Conservation (phyloP, 148 eudicot species). For the Chenopodium quinoa region DNA sequence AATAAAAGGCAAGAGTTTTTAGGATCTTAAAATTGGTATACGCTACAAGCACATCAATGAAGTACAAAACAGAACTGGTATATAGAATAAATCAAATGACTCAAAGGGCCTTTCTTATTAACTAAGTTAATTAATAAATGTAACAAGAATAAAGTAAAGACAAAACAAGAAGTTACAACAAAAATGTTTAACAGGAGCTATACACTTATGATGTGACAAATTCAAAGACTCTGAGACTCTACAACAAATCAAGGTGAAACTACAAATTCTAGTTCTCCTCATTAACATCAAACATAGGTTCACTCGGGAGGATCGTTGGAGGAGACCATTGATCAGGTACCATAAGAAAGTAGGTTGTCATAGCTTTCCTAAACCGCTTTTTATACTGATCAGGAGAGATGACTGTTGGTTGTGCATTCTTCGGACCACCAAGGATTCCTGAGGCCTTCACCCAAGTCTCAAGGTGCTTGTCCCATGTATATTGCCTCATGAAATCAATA, state of each 20-base stretch:
- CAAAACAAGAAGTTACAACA: constrained; percentile 5
- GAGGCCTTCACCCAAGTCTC: constrained; percentile 83
- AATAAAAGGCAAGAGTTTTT: no score
- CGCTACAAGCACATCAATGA: no score
- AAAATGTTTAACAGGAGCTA: constrained; percentile 11
- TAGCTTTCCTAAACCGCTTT: constrained; percentile 76
- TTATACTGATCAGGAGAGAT: constrained; percentile 77
- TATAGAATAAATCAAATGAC: not conserved
- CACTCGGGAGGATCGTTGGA: constrained; percentile 29
- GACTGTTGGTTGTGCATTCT: constrained; percentile 56
- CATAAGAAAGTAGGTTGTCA: constrained; percentile 66
- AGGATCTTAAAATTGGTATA: no score
- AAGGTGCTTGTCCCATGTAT: constrained; percentile 82
- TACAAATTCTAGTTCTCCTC: constrained; percentile 34
- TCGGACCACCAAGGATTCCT: constrained; percentile 70
- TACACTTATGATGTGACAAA: constrained; percentile 19
- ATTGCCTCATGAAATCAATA: constrained; percentile 76
- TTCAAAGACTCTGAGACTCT: not conserved
- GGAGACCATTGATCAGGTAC: constrained; percentile 76
- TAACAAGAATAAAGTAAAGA: not conserved
- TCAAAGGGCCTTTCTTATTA: constrained; percentile 9
- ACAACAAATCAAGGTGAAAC: constrained; percentile 20
- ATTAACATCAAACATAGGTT: constrained; percentile 34
- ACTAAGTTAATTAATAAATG: constrained; percentile 21
- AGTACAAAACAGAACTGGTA: not conserved